phyloP scores from a whole-genome alignment of 768 basidiomycete genomes.

The Boletus tylopilopsis region DNA sequence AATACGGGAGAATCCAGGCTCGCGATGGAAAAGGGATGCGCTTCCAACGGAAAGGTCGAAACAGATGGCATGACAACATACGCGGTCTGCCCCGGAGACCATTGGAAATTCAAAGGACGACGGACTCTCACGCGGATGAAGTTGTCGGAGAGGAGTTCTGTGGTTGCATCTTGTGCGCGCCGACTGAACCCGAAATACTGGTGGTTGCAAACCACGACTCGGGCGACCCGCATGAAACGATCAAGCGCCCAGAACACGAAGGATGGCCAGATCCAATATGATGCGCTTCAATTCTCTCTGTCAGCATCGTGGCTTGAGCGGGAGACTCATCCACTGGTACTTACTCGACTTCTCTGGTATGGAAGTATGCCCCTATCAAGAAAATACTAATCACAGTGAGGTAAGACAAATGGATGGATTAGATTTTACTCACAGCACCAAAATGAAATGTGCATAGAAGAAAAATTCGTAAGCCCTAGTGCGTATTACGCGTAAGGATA shows the following conservation, averaged over 20 bases:
- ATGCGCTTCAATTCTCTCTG: constrained; percentile 1
- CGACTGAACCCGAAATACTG: constrained; percentile 33
- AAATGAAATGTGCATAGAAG: constrained; percentile 43
- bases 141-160: constrained; percentile 42
- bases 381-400: constrained; percentile 26
- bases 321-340: no score
- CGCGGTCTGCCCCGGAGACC: constrained; percentile 52
- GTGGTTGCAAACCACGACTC: constrained; percentile 43
- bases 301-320: background rate
- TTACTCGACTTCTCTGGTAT: constrained; percentile 26
- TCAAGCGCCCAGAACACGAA: constrained; percentile 41
- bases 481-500: constrained; percentile 50
- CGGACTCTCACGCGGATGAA: constrained; percentile 46
- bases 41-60: constrained; percentile 43
- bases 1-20: constrained; percentile 33
- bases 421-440: constrained; percentile 35
- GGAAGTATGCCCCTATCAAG: constrained; percentile 40
- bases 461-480: constrained; percentile 49
- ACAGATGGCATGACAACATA: constrained; percentile 49
- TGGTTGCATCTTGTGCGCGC: constrained; percentile 33
- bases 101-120: constrained; percentile 46
- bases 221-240: constrained; percentile 44
- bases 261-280: constrained; percentile 31
- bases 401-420: background rate
- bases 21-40: constrained; percentile 63